These are phyloP conservation scores for Xylaria sp. DNA, from an alignment of 2,329 filamentous ascomycete genomes.

Conservation along the genomic window DNA sequence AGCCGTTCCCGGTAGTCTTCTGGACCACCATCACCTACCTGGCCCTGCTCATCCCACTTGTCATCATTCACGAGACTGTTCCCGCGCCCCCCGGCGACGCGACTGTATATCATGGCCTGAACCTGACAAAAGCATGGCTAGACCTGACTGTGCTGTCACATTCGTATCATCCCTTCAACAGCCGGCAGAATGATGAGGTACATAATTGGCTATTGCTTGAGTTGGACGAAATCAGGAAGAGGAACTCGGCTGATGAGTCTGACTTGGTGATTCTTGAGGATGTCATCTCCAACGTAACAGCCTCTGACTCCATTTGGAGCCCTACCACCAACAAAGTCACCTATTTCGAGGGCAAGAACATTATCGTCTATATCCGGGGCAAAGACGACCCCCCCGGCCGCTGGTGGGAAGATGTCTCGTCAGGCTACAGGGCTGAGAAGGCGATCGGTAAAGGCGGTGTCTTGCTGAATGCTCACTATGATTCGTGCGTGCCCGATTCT, in stretches of 20 bases:
- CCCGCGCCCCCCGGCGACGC: slow-evolving; percentile 70
- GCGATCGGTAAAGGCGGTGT: slow-evolving; percentile 77
- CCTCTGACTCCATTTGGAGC: slow-evolving; percentile 54
- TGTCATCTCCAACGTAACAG: slow-evolving; percentile 80
- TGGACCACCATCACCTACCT: slow-evolving; percentile 82
- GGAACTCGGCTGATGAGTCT: slow-evolving; percentile 62
- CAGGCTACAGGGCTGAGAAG: slow-evolving; percentile 55
- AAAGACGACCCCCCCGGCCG: slow-evolving; percentile 75
- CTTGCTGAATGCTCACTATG: slow-evolving; percentile 94
- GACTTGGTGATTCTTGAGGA: slow-evolving; percentile 82
- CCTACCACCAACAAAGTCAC: slow-evolving; percentile 59
- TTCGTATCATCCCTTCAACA: slow-evolving; percentile 90
- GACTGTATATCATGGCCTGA: slow-evolving; percentile 71
- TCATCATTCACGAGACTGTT: slow-evolving; percentile 80
- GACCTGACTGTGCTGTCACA: slow-evolving; percentile 82
- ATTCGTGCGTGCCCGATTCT: slow-evolving; percentile 62
- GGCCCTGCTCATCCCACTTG: slow-evolving; percentile 76
- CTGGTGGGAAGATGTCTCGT: slow-evolving; percentile 72
- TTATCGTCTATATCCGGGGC: slow-evolving; percentile 91
- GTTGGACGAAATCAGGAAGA: slow-evolving; percentile 74
- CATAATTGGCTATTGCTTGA: slow-evolving; percentile 79
- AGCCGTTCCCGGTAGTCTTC: slow-evolving; percentile 82
- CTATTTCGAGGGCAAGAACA: slow-evolving; percentile 93
- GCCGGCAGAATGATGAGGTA: slow-evolving; percentile 81
- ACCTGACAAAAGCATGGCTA: slow-evolving; percentile 86